Conservation (phyloP, 1,284 basidiomycete genomes). For the Schizophyllum commune region DNA sequence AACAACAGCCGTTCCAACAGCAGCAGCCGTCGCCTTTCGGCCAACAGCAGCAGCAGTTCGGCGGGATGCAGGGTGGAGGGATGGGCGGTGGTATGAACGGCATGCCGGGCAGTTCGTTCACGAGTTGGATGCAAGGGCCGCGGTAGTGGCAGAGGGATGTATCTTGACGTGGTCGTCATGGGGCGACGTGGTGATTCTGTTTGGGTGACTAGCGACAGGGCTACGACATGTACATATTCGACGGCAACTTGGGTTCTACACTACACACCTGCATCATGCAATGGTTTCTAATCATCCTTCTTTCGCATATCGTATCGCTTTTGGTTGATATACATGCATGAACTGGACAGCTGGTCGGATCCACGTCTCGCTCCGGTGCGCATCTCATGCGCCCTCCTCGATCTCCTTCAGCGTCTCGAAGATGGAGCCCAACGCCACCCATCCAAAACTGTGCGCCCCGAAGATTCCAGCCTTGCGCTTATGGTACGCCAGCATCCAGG, state of each 20-base stretch:
- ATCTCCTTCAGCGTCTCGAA: slow-evolving; percentile 38
- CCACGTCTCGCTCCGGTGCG: no score
- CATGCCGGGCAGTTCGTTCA: background rate
- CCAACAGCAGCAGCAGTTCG: background rate
- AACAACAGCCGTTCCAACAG: background rate
- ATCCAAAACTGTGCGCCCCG: slow-evolving; percentile 53
- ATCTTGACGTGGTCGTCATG: no score
- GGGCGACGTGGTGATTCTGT: no score
- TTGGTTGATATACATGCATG: no score
- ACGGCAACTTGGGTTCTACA: no score
- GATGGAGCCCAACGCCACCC: slow-evolving; percentile 47
- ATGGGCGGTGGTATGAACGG: background rate
- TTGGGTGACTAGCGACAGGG: no score
- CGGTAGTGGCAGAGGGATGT: background rate
- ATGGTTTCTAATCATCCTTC: no score
- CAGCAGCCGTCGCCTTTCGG: background rate
- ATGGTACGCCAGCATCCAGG: slow-evolving; percentile 39
- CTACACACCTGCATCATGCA: no score
- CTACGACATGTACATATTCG: no score
- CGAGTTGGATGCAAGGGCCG: background rate
- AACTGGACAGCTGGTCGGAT: no score
- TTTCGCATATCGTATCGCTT: no score
- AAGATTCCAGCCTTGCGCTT: slow-evolving; percentile 30
- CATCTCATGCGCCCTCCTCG: slow-evolving; percentile 13
- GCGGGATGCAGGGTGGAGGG: no score